These are phyloP conservation scores for Spizellomyces punctatus DNA, from an alignment of 192 early-diverging fungal species.

Conservation along the genomic window DNA sequence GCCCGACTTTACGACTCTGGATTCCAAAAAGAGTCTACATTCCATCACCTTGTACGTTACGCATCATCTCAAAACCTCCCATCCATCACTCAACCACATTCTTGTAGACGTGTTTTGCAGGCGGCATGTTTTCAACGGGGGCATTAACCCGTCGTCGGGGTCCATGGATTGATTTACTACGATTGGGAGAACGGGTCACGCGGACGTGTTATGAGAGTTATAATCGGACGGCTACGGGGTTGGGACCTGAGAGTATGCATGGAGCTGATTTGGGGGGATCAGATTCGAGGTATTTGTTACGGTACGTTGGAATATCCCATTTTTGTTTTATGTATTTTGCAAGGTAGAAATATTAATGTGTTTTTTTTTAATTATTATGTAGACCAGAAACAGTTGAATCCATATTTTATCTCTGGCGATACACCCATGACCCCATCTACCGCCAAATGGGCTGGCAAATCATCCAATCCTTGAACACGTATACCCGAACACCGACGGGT, in stretches of 20 bases:
- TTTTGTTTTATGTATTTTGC: neutral
- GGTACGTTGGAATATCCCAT: slow-evolving; percentile 21
- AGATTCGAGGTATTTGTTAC: slow-evolving; percentile 29
- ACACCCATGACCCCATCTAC: slow-evolving; percentile 52
- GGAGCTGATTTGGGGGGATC: slow-evolving; percentile 1
- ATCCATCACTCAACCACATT: too few relatives aligned
- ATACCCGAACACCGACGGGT: slow-evolving; percentile 1
- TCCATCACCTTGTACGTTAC: neutral
- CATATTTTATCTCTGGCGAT: slow-evolving; percentile 59
- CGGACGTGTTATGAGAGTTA: slow-evolving; percentile 64
- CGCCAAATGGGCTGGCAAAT: slow-evolving; percentile 51
- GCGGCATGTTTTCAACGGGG: slow-evolving; percentile 70
- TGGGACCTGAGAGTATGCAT: slow-evolving; percentile 76
- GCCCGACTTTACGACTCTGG: neutral
- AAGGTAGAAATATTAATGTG: neutral
- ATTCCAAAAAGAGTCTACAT: neutral
- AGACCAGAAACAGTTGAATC: slow-evolving; percentile 52
- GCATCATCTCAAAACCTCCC: too few relatives aligned
- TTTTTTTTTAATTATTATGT: too few relatives aligned
- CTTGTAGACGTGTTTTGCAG: slow-evolving; percentile 70
- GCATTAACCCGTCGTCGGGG: slow-evolving; percentile 38
- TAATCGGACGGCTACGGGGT: slow-evolving; percentile 65
- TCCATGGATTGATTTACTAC: slow-evolving; percentile 38
- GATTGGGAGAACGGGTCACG: slow-evolving; percentile 35
- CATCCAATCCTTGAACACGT: slow-evolving; percentile 19